A percentile compares a stretch with the other conserved stretches of the same genome.
These are phyloP conservation scores for Apiospora phragmitis DNA, from an alignment of 2,329 filamentous ascomycete species.

Conservation along the genomic window DNA sequence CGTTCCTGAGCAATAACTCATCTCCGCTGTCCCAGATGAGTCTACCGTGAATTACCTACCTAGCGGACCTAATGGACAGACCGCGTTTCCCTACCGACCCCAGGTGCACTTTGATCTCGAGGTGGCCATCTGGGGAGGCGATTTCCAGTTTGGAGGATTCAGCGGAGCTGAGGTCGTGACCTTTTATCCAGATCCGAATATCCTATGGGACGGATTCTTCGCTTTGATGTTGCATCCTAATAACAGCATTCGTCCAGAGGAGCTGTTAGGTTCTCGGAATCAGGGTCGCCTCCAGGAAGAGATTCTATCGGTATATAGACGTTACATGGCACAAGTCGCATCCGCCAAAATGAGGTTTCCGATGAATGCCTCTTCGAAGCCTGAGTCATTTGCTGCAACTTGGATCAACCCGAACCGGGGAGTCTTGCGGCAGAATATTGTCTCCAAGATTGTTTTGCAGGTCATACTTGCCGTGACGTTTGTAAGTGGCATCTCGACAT, in stretches of 20 bases:
- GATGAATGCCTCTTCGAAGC: not conserved
- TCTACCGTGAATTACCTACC: slow-evolving; percentile 7
- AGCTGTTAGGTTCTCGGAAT: slow-evolving; percentile 2
- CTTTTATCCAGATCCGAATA: not conserved
- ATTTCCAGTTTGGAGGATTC: slow-evolving; percentile 7
- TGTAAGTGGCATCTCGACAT: slow-evolving; percentile 5
- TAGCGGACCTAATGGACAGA: slow-evolving; percentile 10
- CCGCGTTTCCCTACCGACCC: slow-evolving; percentile 10
- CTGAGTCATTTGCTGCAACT: slow-evolving; percentile 9
- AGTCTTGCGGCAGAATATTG: slow-evolving; percentile 10
- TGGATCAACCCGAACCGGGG: slow-evolving; percentile 11
- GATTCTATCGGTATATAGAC: slow-evolving; percentile 8
- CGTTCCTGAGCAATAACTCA: slow-evolving; percentile 6
- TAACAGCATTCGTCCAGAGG: slow-evolving; percentile 2
- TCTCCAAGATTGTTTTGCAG: slow-evolving; percentile 9
- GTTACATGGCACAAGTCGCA: slow-evolving; percentile 12
- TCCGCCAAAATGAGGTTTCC: slow-evolving; percentile 13
- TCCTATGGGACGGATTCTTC: slow-evolving; percentile 9
- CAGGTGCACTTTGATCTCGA: slow-evolving; percentile 11
- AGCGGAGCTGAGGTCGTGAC: not conserved
- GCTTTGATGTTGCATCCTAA: slow-evolving; percentile 12
- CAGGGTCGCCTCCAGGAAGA: slow-evolving; percentile 9
- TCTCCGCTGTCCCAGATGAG: slow-evolving; percentile 11
- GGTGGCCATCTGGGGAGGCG: slow-evolving; percentile 6
- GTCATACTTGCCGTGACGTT: slow-evolving; percentile 8